Conservation (phyloP, 164 flowering plant species). For the Vitis cinerea region DNA sequence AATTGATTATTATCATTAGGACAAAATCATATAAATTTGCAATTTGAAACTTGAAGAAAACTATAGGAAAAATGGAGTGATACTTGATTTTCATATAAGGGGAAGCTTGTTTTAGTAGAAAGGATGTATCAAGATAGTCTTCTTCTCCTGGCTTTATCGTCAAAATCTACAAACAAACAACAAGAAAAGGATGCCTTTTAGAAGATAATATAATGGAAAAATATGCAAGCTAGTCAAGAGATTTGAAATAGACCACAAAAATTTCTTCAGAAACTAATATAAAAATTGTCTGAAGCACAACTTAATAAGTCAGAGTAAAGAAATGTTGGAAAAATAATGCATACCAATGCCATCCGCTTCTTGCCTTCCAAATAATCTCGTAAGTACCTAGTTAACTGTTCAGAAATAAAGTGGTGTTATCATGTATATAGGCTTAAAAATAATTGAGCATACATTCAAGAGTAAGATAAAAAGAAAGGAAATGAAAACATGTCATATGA, state of each 20-base stretch:
- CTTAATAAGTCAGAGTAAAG: background rate
- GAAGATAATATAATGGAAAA: background rate
- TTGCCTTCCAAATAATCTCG: conserved; percentile 89
- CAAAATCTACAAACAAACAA: conserved; percentile 51
- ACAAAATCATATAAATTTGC: background rate
- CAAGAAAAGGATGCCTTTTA: background rate
- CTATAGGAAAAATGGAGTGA: background rate
- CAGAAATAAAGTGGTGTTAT: conserved; percentile 11
- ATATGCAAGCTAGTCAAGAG: background rate
- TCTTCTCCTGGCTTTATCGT: conserved; percentile 77
- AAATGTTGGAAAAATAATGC: conserved; percentile 4
- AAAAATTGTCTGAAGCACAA: background rate
- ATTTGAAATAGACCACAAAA: background rate
- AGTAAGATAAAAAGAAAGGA: background rate
- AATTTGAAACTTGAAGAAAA: conserved; percentile 5
- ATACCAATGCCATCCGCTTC: conserved; percentile 86
- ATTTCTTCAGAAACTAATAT: background rate
- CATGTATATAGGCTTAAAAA: background rate
- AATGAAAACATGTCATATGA: background rate
- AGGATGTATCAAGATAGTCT: conserved; percentile 75
- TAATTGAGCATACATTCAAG: background rate
- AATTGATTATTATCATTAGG: background rate
- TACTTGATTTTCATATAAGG: conserved; percentile 85
- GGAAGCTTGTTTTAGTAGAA: conserved; percentile 79
- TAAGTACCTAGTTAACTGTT: conserved; percentile 78